Conservation (phyloP, 768 basidiomycete genomes). For the Suillus hirtellus region DNA sequence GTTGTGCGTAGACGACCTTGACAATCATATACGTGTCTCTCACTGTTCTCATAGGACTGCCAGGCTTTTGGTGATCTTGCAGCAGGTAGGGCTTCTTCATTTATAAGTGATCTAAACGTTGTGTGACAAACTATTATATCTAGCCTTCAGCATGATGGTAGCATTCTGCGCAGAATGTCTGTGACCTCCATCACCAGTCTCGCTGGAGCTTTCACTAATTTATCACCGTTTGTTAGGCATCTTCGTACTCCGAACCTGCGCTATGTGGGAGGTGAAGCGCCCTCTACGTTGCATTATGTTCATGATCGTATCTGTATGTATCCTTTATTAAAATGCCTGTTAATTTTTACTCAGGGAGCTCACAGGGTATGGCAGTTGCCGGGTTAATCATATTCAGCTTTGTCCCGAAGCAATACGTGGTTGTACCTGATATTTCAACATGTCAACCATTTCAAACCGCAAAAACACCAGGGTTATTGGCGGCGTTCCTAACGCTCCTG, state of each 20-base stretch:
- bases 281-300: not conserved
- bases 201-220: not conserved
- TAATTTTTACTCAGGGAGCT: not conserved
- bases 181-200: not conserved
- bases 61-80: not conserved
- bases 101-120: not conserved
- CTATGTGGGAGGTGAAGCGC: not conserved
- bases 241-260: constrained; percentile 2
- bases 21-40: not conserved
- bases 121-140: not conserved
- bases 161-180: not conserved
- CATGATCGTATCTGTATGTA: not conserved
- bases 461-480: not conserved
- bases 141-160: not conserved
- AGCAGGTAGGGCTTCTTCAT: not conserved
- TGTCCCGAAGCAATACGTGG: not conserved
- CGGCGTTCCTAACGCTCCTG: not conserved
- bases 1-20: not conserved
- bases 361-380: not conserved
- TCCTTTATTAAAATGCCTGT: not conserved
- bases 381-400: not conserved
- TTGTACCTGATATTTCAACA: not conserved
- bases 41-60: not conserved
- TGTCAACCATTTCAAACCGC: not conserved
- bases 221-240: not conserved